A percentile compares a stretch with the other conserved stretches of the same genome.
phyloP scores from a whole-genome alignment of 495 filamentous ascomycete genomes.

The Aspergillus conjunctus region DNA sequence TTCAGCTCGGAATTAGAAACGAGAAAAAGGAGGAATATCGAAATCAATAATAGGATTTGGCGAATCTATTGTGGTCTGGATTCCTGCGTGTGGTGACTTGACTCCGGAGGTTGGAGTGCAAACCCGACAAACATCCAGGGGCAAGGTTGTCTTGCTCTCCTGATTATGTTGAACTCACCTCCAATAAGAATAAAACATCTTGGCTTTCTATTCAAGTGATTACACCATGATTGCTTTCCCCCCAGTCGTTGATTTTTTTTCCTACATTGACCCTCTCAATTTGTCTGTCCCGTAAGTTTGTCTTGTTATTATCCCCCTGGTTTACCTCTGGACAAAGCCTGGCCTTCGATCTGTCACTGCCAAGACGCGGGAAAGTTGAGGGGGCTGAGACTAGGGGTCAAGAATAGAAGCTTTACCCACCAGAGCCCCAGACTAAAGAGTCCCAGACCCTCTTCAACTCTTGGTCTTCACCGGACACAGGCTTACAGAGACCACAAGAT shows the following conservation, averaged over 20 bases:
- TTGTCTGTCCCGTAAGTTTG: too few relatives aligned
- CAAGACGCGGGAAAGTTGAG: constrained; percentile 20
- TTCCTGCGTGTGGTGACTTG: background rate
- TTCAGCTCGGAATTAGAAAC: background rate
- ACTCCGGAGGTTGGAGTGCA: constrained; percentile 4
- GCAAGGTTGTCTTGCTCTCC: background rate
- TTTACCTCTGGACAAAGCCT: background rate
- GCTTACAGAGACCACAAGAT: constrained; percentile 25
- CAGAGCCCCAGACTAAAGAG: constrained; percentile 8
- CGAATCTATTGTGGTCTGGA: constrained; percentile 2
- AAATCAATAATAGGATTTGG: background rate
- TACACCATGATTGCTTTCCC: too few relatives aligned
- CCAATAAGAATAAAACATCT: background rate
- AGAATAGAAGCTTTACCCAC: constrained; percentile 26
- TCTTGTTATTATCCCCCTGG: too few relatives aligned
- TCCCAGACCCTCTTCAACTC: constrained; percentile 16
- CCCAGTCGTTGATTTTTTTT: too few relatives aligned
- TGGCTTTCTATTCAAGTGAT: background rate
- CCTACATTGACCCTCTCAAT: too few relatives aligned
- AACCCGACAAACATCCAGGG: constrained; percentile 13
- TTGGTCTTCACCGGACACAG: constrained; percentile 6
- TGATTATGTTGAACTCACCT: too few relatives aligned
- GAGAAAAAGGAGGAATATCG: background rate
- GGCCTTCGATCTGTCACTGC: constrained; percentile 4
- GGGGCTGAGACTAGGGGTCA: constrained; percentile 21